Percentiles rank a stretch among this genome's conserved stretches.
These are phyloP conservation scores for Wickerhamiella domercqiae DNA, from an alignment of 805 yeast genomes.

Conservation along the genomic window DNA sequence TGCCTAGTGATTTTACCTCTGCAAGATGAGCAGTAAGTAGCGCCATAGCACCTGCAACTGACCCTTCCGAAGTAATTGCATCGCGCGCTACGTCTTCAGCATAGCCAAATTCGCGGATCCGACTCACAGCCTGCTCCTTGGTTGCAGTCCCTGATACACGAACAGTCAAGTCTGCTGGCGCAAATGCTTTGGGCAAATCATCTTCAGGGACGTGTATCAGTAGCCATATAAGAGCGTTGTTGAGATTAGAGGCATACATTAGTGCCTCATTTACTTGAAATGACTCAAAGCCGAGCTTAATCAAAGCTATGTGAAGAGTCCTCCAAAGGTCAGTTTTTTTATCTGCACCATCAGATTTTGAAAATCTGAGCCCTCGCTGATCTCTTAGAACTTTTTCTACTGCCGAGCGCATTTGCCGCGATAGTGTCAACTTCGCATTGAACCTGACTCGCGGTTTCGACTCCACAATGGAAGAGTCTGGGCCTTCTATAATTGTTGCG, in stretches of 20 bases:
- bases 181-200: conserved; percentile 49
- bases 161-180: conserved; percentile 21
- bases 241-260: conserved; percentile 33
- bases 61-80: conserved; percentile 24
- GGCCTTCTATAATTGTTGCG: no score
- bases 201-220: conserved; percentile 87
- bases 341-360: conserved; percentile 13
- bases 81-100: conserved; percentile 47
- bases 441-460: conserved; percentile 18
- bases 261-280: conserved; percentile 62
- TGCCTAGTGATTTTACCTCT: conserved; percentile 7
- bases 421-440: conserved; percentile 38
- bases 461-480: background rate
- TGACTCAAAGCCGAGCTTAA: conserved; percentile 47
- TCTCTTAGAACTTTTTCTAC: conserved; percentile 44
- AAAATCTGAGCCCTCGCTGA: conserved; percentile 31
- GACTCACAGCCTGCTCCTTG: conserved; percentile 41
- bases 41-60: conserved; percentile 30
- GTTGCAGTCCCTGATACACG: conserved; percentile 35
- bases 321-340: conserved; percentile 3
- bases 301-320: conserved; percentile 22
- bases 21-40: conserved; percentile 19
- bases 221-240: conserved; percentile 56
- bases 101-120: conserved; percentile 52
- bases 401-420: conserved; percentile 42